Evolutionary conservation across 2,329 filamentous ascomycete genomes (phyloP).

Genomic region (Calonectria pteridis): DNA sequence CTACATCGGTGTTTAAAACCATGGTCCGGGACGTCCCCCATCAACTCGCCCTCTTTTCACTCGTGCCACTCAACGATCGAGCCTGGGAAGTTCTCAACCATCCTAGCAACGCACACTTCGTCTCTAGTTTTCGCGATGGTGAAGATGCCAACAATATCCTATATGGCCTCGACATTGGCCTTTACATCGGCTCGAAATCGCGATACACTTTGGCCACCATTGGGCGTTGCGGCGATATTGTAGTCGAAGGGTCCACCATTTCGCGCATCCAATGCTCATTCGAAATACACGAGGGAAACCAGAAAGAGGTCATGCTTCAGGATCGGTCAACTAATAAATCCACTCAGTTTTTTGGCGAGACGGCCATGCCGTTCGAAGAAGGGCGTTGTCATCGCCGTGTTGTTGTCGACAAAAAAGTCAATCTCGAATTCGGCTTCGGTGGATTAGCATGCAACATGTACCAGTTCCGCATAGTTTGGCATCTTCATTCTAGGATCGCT

Average conservation of each 20-base stretch:
- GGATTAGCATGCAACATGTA: background rate
- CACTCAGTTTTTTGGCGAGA: background rate
- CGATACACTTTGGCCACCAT: background rate
- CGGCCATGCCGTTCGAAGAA: background rate
- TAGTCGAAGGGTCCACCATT: background rate
- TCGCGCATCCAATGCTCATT: background rate
- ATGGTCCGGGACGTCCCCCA: background rate
- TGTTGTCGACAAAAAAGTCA: background rate
- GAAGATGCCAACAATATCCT: background rate
- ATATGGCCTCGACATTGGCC: background rate
- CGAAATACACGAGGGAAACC: background rate
- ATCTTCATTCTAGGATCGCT: background rate
- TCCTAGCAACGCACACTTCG: background rate
- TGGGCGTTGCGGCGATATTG: background rate
- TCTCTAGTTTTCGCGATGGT: background rate
- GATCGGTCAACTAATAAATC: background rate
- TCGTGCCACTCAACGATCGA: background rate
- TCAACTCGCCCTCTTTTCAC: background rate
- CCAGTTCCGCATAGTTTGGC: background rate
- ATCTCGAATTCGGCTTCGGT: background rate
- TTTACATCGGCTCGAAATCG: background rate
- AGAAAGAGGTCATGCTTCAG: background rate
- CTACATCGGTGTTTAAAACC: background rate
- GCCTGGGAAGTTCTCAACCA: background rate
- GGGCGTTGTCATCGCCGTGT: background rate